Percentiles rank a stretch among this genome's conserved stretches.
These are phyloP conservation scores for Trichoderma asperellum DNA, from an alignment of 2,329 filamentous ascomycete species.

Conservation along the genomic window DNA sequence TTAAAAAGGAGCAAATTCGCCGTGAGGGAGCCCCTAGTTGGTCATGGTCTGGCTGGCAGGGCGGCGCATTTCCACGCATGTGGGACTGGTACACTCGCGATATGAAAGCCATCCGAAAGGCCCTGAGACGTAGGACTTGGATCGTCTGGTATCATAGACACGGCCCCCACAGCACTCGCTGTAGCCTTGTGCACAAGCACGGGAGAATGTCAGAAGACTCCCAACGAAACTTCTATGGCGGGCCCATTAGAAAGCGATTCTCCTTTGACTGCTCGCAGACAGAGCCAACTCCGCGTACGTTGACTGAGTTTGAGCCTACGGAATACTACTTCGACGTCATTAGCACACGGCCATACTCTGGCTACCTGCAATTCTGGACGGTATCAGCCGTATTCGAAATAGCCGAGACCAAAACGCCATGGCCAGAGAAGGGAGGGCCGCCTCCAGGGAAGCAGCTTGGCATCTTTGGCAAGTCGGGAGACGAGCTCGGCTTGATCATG, in stretches of 20 bases:
- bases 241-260: neutral
- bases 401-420: neutral
- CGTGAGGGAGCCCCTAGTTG: neutral
- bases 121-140: neutral
- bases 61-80: neutral
- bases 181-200: neutral
- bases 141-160: constrained; percentile 6
- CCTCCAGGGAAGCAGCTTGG: constrained; percentile 1
- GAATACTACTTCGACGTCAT: neutral
- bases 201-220: neutral
- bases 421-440: neutral
- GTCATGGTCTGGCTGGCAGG: neutral
- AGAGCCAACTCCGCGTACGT: neutral
- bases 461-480: neutral
- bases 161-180: neutral
- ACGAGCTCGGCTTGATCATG: neutral
- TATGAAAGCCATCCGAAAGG: neutral
- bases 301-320: neutral
- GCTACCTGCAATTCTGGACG: constrained; percentile 5
- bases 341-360: neutral
- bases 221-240: neutral
- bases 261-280: neutral
- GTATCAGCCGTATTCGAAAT: neutral
- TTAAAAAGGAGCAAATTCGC: neutral
- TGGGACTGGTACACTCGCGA: neutral